Conservation (phyloP, 1,284 basidiomycete species). For the Apiotrichum akiyoshidainum region DNA sequence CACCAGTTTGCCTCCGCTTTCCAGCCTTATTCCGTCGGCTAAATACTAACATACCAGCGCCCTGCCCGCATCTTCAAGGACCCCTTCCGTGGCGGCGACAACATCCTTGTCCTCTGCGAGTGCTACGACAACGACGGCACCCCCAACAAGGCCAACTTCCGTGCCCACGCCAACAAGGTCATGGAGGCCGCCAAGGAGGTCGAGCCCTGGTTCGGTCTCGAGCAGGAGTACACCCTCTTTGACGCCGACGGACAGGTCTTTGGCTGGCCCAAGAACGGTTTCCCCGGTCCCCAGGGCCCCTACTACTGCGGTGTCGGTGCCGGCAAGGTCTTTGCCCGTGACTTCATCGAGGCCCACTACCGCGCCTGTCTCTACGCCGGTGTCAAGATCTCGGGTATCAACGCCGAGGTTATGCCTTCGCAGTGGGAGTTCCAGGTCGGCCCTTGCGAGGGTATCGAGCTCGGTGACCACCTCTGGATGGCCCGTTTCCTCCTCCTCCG, state of each 20-base stretch:
- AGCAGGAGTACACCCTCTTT: conserved; percentile 99
- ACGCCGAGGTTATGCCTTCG: conserved; percentile 99
- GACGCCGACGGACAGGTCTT: conserved; percentile 86
- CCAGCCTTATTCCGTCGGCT: not conserved
- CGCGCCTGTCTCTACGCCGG: conserved; percentile 86
- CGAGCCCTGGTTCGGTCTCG: conserved; percentile 95
- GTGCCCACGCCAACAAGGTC: conserved; percentile 82
- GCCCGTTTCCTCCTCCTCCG: conserved; percentile 88
- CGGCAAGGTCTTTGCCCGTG: conserved; percentile 96
- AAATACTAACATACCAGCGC: conserved; percentile 52
- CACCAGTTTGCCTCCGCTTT: not conserved
- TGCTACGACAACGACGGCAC: conserved; percentile 99
- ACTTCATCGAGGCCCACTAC: conserved; percentile 99
- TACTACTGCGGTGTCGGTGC: conserved; percentile 99
- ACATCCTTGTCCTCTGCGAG: conserved; percentile 94
- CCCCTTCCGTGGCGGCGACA: conserved; percentile 97
- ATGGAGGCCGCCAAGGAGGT: conserved; percentile 82
- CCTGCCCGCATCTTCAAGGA: conserved; percentile 98
- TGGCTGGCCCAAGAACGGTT: conserved; percentile 98
- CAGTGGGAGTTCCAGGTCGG: conserved; percentile 99
- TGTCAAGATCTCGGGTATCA: conserved; percentile 98
- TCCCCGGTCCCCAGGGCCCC: conserved; percentile 98
- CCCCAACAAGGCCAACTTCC: conserved; percentile 95
- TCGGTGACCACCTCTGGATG: conserved; percentile 99
- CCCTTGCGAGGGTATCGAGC: conserved; percentile 92